Conservation (phyloP, 1,139 yeast genomes). For the Geotrichum phurueaensis region DNA sequence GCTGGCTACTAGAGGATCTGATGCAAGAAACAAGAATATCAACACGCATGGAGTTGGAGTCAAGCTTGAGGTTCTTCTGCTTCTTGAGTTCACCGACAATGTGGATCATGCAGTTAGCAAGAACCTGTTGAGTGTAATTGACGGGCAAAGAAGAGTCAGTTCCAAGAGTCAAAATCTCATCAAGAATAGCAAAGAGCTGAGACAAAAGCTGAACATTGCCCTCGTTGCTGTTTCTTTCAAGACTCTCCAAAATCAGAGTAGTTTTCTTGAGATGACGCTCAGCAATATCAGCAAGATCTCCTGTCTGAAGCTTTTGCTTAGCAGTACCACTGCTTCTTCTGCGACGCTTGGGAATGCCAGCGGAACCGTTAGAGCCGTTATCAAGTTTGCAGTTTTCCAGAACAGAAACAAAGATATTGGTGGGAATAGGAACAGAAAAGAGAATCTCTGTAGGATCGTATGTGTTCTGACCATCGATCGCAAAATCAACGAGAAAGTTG, state of each 20-base stretch:
- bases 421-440: conserved; percentile 44
- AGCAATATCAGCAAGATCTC: conserved; percentile 66
- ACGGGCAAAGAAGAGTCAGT: conserved; percentile 89
- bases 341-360: conserved; percentile 43
- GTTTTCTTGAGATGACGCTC: conserved; percentile 70
- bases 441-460: conserved; percentile 53
- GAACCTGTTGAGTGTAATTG: conserved; percentile 80
- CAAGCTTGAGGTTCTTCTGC: conserved; percentile 37
- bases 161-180: conserved; percentile 83
- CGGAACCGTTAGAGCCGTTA: conserved; percentile 37
- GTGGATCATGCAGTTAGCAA: conserved; percentile 79
- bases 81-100: conserved; percentile 45
- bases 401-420: conserved; percentile 44
- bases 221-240: conserved; percentile 52
- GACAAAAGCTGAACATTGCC: conserved; percentile 48
- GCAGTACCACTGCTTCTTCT: conserved; percentile 78
- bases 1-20: conserved; percentile 84
- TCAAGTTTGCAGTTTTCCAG: conserved; percentile 46
- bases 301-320: conserved; percentile 63
- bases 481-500: conserved; percentile 52
- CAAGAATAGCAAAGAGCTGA: conserved; percentile 56
- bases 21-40: conserved; percentile 88
- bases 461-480: conserved; percentile 41
- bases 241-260: conserved; percentile 71
- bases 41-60: conserved; percentile 72